Evolutionary conservation across 257 asterid species (phyloP).

Genomic region (Penstemon davidsonii): DNA sequence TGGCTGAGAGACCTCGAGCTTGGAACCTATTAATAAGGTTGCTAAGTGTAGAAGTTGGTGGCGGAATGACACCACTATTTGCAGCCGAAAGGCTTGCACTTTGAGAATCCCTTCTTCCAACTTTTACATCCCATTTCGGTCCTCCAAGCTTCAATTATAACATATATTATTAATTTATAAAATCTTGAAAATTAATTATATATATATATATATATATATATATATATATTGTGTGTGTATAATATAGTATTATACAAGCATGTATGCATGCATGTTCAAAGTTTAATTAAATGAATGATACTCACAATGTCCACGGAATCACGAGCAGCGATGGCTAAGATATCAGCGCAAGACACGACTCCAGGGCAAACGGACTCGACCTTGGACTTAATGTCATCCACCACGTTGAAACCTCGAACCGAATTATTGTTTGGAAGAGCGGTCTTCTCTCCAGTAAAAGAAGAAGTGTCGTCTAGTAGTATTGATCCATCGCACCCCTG

Average conservation of each 20-base stretch:
- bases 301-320: conserved; percentile 49
- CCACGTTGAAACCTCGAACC: conserved; percentile 41
- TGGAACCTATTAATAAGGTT: conserved; percentile 41
- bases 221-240: background rate
- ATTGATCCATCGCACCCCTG: conserved; percentile 70
- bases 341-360: conserved; percentile 62
- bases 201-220: background rate
- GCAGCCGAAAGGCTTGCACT: conserved; percentile 47
- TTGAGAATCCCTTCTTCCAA: conserved; percentile 54
- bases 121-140: conserved; percentile 49
- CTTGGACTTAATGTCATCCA: conserved; percentile 44
- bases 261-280: no score
- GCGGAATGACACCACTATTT: conserved; percentile 46
- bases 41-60: conserved; percentile 38
- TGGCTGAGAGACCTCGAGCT: conserved; percentile 39
- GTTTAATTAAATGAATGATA: background rate
- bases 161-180: no score
- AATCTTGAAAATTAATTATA: background rate
- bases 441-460: conserved; percentile 47
- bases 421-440: conserved; percentile 50
- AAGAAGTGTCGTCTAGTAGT: conserved; percentile 48
- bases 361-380: conserved; percentile 50
- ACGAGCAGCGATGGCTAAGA: conserved; percentile 58
- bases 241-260: background rate
- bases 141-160: conserved; percentile 50